phyloP scores from a whole-genome alignment of 495 filamentous ascomycete species.

The Podospora appendiculata region DNA sequence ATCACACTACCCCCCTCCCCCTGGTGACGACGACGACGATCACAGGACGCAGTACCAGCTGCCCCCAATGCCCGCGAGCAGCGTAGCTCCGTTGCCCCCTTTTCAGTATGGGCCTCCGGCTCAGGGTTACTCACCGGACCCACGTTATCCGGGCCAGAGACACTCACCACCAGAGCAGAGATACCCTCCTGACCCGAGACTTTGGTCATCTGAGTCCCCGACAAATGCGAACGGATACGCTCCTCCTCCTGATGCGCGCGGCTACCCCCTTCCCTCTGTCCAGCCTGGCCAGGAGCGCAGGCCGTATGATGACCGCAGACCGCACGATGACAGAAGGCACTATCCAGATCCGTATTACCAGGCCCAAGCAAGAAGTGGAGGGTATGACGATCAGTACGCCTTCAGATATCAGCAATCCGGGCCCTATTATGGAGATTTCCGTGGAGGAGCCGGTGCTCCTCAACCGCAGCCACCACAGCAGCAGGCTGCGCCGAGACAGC shows the following conservation, averaged over 20 bases:
- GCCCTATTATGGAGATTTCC: constrained; percentile 16
- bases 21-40: constrained; percentile 40
- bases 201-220: constrained; percentile 11
- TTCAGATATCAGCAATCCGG: constrained; percentile 11
- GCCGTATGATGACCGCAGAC: constrained; percentile 9
- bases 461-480: constrained; percentile 9
- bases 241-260: constrained; percentile 5
- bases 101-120: constrained; percentile 13
- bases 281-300: constrained; percentile 6
- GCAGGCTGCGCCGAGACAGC: constrained; percentile 38
- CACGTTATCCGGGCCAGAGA: constrained; percentile 8
- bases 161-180: neutral
- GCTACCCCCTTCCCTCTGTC: constrained; percentile 8
- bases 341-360: constrained; percentile 16
- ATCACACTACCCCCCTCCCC: constrained; percentile 40
- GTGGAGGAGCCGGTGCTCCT: constrained; percentile 11
- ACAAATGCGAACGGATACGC: constrained; percentile 15
- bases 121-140: constrained; percentile 14
- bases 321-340: constrained; percentile 4
- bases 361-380: constrained; percentile 5
- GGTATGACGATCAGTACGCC: constrained; percentile 1
- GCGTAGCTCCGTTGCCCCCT: neutral
- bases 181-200: constrained; percentile 6
- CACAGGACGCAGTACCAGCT: constrained; percentile 3
- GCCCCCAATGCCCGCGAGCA: neutral